A percentile compares a stretch with the other conserved stretches of the same genome.
phyloP scores from a whole-genome alignment of 345 rosid species.

The Diplotaxis tenuifolia region DNA sequence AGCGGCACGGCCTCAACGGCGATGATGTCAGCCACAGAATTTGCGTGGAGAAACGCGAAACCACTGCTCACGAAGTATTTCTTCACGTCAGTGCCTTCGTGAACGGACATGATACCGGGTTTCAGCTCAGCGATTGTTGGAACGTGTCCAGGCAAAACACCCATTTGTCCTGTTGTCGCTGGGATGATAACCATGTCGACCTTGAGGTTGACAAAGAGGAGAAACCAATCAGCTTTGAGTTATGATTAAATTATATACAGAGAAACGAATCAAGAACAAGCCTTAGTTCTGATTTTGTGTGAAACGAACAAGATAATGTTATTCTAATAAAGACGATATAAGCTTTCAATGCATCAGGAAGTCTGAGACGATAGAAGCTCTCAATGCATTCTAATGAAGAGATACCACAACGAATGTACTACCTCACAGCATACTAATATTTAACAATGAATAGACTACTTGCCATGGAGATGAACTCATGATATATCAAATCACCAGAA shows the following conservation, averaged over 20 bases:
- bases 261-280: neutral
- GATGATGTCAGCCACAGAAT: constrained; percentile 76
- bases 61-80: constrained; percentile 92
- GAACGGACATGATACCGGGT: constrained; percentile 85
- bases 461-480: neutral
- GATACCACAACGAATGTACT: neutral
- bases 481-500: neutral
- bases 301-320: neutral
- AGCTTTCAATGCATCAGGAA: neutral
- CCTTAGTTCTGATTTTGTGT: neutral
- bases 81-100: constrained; percentile 66
- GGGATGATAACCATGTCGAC: constrained; percentile 96
- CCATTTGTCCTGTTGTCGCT: constrained; percentile 92
- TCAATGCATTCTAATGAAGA: neutral
- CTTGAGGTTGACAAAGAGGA: constrained; percentile 38
- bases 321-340: neutral
- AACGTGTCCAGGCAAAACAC: constrained; percentile 85
- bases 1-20: constrained; percentile 79
- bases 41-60: constrained; percentile 75
- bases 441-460: neutral
- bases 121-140: constrained; percentile 85
- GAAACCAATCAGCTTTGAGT: constrained; percentile 21
- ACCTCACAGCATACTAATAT: neutral
- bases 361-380: neutral
- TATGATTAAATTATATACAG: neutral